Conservation (phyloP, 2,329 filamentous ascomycete genomes). For the Ceratocystis alfenasii region DNA sequence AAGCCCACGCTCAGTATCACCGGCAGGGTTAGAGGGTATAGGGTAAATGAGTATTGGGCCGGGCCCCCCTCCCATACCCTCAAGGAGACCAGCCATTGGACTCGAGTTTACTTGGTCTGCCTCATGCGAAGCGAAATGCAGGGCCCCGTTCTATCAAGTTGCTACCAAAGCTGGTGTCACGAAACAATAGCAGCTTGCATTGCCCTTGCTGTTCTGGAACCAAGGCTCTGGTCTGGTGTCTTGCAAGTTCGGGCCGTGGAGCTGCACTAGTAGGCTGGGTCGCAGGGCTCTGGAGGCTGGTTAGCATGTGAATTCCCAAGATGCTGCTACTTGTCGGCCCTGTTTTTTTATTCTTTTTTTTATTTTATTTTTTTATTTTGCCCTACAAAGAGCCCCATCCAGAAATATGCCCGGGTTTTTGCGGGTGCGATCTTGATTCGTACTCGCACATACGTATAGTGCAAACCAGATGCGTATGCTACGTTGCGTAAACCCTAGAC, state of each 20-base stretch:
- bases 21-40: background rate
- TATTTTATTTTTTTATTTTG: too few species aligned
- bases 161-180: background rate
- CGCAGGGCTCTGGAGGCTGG: too few species aligned
- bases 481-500: background rate
- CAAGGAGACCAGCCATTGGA: background rate
- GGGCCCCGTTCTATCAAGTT: background rate
- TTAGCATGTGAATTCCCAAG: too few species aligned
- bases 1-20: background rate
- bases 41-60: background rate
- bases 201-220: background rate
- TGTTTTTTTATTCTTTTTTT: too few species aligned
- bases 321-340: too few species aligned
- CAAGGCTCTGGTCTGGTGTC: background rate
- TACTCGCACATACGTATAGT: too few species aligned
- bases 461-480: background rate
- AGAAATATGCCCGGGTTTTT: too few species aligned
- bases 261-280: too few species aligned
- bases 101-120: background rate
- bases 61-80: background rate
- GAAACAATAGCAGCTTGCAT: slow-evolving; percentile 5
- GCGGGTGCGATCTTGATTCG: too few species aligned
- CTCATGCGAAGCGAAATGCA: slow-evolving; percentile 8
- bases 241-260: too few species aligned
- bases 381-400: too few species aligned